A percentile compares a stretch with the other conserved stretches of the same genome.
phyloP scores from a whole-genome alignment of 768 basidiomycete species.

The Sistotremastrum suecicum region DNA sequence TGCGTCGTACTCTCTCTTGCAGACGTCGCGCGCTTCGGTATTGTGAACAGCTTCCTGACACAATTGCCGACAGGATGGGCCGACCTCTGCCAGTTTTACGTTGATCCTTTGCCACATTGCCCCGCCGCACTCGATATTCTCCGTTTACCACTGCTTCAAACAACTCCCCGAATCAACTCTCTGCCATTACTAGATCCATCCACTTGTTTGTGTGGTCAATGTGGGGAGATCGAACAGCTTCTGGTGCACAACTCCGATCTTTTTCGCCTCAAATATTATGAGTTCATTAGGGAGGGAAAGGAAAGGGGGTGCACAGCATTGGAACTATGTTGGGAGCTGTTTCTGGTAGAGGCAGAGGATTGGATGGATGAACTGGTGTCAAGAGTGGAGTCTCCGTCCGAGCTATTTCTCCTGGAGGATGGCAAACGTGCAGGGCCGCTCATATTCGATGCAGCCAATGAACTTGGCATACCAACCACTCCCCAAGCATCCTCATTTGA shows the following conservation, averaged over 20 bases:
- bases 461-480: neutral
- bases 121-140: slow-evolving; percentile 5
- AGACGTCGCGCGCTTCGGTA: no score
- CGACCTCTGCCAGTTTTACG: neutral
- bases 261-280: slow-evolving; percentile 3
- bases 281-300: neutral
- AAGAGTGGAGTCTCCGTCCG: slow-evolving; percentile 2
- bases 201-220: slow-evolving; percentile 5
- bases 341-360: slow-evolving; percentile 1
- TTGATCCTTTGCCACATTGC: slow-evolving; percentile 4
- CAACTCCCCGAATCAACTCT: neutral
- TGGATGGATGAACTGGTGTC: slow-evolving; percentile 3
- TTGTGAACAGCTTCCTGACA: no score
- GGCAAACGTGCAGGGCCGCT: slow-evolving; percentile 1
- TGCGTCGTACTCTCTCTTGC: no score
- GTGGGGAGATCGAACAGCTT: neutral
- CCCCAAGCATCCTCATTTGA: no score
- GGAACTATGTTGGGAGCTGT: slow-evolving; percentile 2
- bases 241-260: neutral
- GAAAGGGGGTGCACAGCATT: neutral
- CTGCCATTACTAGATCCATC: slow-evolving; percentile 1
- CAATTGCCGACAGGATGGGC: neutral
- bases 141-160: slow-evolving; percentile 2
- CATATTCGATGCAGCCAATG: slow-evolving; percentile 6
- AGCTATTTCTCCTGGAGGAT: slow-evolving; percentile 1